Evolutionary conservation across 768 basidiomycete genomes (phyloP).

Genomic region (Lyophyllum atratum): DNA sequence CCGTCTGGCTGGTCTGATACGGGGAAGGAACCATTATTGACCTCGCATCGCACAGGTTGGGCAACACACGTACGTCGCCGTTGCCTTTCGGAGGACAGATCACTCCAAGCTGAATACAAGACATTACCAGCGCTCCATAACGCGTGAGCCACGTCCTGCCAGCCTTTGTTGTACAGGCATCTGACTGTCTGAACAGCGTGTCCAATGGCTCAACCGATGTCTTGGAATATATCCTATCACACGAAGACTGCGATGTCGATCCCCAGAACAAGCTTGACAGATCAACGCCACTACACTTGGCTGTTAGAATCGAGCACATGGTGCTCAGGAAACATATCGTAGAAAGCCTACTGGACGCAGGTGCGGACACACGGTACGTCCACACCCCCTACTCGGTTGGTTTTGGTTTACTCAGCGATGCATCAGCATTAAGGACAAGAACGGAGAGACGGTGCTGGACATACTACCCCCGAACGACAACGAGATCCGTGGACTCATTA

Average conservation of each 20-base stretch:
- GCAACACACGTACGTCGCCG: constrained; percentile 70
- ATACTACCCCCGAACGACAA: constrained; percentile 54
- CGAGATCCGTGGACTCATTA: constrained; percentile 51
- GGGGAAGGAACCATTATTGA: not conserved
- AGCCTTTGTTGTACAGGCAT: not conserved
- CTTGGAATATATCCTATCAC: constrained; percentile 70
- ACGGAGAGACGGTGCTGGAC: constrained; percentile 57
- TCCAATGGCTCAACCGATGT: constrained; percentile 59
- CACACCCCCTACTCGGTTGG: too few species aligned
- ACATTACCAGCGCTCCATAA: constrained; percentile 59
- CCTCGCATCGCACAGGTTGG: constrained; percentile 45
- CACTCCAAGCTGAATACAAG: not conserved
- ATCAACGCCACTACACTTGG: constrained; percentile 81
- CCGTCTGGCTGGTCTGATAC: constrained; percentile 29
- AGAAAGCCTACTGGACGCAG: constrained; percentile 73
- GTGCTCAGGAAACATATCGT: constrained; percentile 58
- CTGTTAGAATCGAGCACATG: constrained; percentile 54
- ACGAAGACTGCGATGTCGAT: constrained; percentile 83
- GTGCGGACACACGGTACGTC: constrained; percentile 68
- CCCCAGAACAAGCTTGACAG: constrained; percentile 67
- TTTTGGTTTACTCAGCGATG: too few species aligned
- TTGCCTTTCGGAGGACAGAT: not conserved
- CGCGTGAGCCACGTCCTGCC: constrained; percentile 49
- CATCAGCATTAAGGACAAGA: constrained; percentile 77
- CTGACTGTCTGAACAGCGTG: constrained; percentile 36